Evolutionary conservation across 768 basidiomycete species (phyloP).

Genomic region (Trametes punicea): DNA sequence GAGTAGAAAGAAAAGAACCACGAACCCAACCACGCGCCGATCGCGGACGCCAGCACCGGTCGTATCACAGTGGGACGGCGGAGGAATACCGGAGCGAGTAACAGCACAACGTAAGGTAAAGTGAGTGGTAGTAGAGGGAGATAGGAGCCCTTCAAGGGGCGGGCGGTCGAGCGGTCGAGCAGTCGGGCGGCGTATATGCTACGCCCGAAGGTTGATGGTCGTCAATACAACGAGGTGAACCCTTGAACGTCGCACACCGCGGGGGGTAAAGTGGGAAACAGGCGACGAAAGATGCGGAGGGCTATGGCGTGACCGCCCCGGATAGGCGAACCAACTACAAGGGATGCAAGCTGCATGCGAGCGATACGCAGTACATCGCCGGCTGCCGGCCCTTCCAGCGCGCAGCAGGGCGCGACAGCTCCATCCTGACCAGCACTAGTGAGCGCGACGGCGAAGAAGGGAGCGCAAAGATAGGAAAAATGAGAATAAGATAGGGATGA

Average conservation of each 20-base stretch:
- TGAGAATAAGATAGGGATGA: slow-evolving; percentile 1
- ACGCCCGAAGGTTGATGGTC: no score
- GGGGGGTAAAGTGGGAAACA: background rate
- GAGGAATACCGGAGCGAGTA: no score
- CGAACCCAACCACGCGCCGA: background rate
- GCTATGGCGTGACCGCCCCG: background rate
- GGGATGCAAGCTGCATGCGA: no score
- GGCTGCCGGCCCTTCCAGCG: background rate
- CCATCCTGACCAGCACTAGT: background rate
- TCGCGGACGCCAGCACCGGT: background rate
- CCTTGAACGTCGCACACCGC: no score
- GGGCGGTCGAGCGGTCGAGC: background rate
- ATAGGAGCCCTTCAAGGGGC: background rate
- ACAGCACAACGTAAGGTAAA: background rate
- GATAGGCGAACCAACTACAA: no score
- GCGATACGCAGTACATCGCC: background rate
- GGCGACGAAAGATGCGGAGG: background rate
- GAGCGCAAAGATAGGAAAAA: background rate
- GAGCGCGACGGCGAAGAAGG: background rate
- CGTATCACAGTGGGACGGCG: no score
- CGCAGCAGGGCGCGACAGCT: background rate
- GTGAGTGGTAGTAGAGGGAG: background rate
- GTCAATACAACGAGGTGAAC: no score
- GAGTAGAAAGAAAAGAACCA: background rate
- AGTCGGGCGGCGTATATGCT: background rate